Percentiles rank a stretch among this genome's conserved stretches.
phyloP scores from a whole-genome alignment of 352 stramenopile species.

The Phytophthora hybrid region DNA sequence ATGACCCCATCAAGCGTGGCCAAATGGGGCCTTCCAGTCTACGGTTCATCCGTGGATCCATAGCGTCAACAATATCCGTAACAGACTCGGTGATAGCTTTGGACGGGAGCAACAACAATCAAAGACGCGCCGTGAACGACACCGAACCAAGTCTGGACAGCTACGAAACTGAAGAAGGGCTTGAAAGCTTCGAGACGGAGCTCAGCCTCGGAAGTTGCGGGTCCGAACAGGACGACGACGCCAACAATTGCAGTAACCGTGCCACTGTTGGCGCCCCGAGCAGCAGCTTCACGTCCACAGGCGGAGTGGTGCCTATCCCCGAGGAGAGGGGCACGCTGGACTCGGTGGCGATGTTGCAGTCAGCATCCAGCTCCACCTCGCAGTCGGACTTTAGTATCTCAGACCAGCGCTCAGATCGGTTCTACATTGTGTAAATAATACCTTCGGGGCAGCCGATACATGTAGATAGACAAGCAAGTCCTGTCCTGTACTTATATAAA shows the following conservation, averaged over 20 bases:
- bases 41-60: conserved; percentile 37
- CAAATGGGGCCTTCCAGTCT: conserved; percentile 25
- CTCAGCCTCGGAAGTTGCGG: conserved; percentile 28
- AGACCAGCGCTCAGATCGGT: conserved; percentile 15
- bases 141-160: conserved; percentile 24
- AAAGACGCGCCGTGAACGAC: conserved; percentile 3
- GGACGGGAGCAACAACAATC: conserved; percentile 23
- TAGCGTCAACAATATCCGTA: conserved; percentile 36
- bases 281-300: conserved; percentile 24
- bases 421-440: conserved; percentile 21
- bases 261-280: conserved; percentile 19
- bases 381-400: conserved; percentile 30
- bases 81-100: conserved; percentile 29
- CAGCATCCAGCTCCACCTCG: conserved; percentile 18
- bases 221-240: conserved; percentile 7
- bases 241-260: conserved; percentile 23
- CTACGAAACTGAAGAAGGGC: conserved; percentile 18
- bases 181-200: conserved; percentile 22
- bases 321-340: conserved; percentile 24
- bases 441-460: neutral
- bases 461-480: neutral
- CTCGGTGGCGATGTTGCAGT: conserved; percentile 34
- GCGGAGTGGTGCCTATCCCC: conserved; percentile 1
- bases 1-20: conserved; percentile 44
- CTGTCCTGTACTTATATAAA: neutral